Percentiles rank a stretch among this genome's conserved stretches.
Evolutionary conservation across 2,329 filamentous ascomycete genomes (phyloP).

Genomic region (Fusarium circinatum): DNA sequence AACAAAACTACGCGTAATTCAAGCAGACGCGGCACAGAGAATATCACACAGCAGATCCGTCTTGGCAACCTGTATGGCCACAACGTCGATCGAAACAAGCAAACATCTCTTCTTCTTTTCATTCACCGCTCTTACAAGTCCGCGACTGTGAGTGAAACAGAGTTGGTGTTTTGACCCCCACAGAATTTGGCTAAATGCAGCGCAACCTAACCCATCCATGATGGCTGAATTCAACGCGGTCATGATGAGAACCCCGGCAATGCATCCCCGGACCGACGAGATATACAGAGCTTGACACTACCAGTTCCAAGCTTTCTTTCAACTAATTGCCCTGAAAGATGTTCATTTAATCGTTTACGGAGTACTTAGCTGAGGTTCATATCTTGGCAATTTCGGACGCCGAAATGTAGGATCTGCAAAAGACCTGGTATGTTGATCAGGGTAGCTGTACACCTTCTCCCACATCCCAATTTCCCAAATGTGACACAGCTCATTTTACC

Average conservation of each 20-base stretch:
- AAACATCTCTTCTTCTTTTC: background rate
- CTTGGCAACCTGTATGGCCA: background rate
- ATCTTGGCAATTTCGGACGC: background rate
- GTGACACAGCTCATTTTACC: conserved; percentile 9
- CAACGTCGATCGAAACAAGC: background rate
- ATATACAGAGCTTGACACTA: background rate
- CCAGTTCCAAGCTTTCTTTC: background rate
- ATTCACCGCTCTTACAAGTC: conserved; percentile 13
- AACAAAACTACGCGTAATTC: background rate
- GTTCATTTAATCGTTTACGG: background rate
- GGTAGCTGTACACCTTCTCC: background rate
- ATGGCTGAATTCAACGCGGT: conserved; percentile 15
- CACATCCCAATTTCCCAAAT: conserved; percentile 1
- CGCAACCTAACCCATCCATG: conserved; percentile 7
- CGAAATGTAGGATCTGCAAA: background rate
- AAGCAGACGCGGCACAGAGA: background rate
- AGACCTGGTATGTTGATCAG: background rate
- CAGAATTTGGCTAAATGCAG: conserved; percentile 28
- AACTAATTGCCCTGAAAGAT: background rate
- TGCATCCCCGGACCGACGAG: conserved; percentile 3
- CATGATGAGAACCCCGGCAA: conserved; percentile 24
- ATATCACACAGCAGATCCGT: background rate
- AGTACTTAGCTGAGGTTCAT: background rate
- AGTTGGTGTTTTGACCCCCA: conserved; percentile 7
- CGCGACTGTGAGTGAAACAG: conserved; percentile 6